A percentile compares a stretch with the other conserved stretches of the same genome.
Evolutionary conservation across 352 stramenopile species (phyloP).

Genomic region (Blastocystis sp.): DNA sequence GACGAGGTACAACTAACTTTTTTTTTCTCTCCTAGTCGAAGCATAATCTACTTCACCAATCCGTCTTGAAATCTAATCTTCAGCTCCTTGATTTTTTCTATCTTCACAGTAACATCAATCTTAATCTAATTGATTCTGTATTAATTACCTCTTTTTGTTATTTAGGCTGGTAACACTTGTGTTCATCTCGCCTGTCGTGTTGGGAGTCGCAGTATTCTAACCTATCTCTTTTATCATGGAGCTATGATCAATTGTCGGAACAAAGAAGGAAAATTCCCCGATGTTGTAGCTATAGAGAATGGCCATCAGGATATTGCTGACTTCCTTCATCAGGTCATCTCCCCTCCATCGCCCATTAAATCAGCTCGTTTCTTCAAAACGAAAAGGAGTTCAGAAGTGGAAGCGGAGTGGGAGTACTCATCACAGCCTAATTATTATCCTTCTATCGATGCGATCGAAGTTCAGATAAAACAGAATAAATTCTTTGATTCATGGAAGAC

Average conservation of each 20-base stretch:
- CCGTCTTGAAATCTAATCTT: neutral
- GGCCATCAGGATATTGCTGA: neutral
- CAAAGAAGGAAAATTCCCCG: conserved; percentile 18
- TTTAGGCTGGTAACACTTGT: conserved; percentile 18
- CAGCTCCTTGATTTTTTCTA: conserved; percentile 56
- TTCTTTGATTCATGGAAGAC: conserved; percentile 53
- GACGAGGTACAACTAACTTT: neutral
- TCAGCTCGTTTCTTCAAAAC: neutral
- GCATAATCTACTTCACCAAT: conserved; percentile 8
- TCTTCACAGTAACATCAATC: conserved; percentile 37
- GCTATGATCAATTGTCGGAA: conserved; percentile 7
- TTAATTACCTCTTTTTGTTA: neutral
- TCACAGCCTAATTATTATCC: conserved; percentile 10
- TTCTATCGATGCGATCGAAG: neutral
- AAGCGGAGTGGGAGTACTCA: neutral
- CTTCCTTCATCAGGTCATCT: neutral
- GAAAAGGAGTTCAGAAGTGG: neutral
- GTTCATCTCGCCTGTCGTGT: conserved; percentile 15
- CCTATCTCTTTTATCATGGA: conserved; percentile 20
- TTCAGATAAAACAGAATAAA: conserved; percentile 62
- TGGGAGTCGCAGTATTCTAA: neutral
- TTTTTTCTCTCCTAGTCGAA: neutral
- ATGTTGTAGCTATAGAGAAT: neutral
- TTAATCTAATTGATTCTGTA: conserved; percentile 32
- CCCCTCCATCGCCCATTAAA: neutral